These are phyloP conservation scores for Fraxinus sp. DNA, from an alignment of 305 asterid species.

Conservation along the genomic window DNA sequence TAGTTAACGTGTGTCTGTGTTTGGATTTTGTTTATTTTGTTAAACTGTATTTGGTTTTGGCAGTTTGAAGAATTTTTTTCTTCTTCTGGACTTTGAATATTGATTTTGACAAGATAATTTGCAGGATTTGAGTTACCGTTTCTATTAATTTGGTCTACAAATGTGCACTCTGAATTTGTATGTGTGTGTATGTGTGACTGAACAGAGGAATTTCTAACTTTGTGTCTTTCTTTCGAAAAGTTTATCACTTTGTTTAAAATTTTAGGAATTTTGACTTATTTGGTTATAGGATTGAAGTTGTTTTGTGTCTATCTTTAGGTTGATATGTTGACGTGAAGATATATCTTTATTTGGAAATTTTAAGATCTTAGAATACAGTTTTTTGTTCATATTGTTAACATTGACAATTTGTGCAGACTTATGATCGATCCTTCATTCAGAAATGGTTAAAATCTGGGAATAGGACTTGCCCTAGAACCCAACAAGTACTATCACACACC, in stretches of 20 bases:
- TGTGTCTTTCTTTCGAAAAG: background rate
- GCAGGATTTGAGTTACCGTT: background rate
- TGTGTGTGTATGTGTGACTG: background rate
- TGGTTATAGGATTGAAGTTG: background rate
- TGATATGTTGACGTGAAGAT: background rate
- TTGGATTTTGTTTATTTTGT: background rate
- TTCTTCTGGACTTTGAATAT: background rate
- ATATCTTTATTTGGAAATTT: background rate
- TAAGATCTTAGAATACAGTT: background rate
- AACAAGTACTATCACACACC: slow-evolving; percentile 46
- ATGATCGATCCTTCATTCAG: slow-evolving; percentile 45
- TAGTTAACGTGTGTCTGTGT: background rate
- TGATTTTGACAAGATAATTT: background rate
- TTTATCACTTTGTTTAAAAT: background rate
- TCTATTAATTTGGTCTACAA: background rate
- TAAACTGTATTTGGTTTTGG: background rate
- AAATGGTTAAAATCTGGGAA: slow-evolving; percentile 46
- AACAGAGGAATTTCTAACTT: background rate
- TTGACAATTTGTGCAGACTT: slow-evolving; percentile 39
- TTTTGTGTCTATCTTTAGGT: background rate
- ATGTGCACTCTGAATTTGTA: background rate
- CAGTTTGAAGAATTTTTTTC: background rate
- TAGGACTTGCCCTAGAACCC: slow-evolving; percentile 46
- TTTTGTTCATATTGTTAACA: slow-evolving; percentile 5
- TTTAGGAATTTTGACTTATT: background rate